Percentiles rank a stretch among this genome's conserved stretches.
These are phyloP conservation scores for Aspergillus nomiae DNA, from an alignment of 2,329 filamentous ascomycete species.

Conservation along the genomic window DNA sequence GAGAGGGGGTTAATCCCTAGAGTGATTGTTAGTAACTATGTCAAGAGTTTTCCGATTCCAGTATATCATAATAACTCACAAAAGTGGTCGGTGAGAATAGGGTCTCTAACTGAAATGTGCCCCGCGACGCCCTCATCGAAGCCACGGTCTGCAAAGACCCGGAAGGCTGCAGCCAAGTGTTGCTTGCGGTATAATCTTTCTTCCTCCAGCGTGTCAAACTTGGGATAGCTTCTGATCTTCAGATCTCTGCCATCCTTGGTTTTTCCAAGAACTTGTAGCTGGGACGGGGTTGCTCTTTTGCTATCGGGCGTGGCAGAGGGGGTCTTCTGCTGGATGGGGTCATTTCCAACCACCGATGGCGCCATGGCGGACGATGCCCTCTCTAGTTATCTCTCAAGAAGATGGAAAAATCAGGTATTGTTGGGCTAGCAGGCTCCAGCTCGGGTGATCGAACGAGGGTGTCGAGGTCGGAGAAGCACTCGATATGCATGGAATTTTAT, in stretches of 20 bases:
- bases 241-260: background rate
- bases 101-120: slow-evolving; percentile 49
- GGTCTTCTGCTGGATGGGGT: background rate
- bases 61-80: slow-evolving; percentile 39
- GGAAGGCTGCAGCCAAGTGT: slow-evolving; percentile 48
- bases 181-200: slow-evolving; percentile 16
- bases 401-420: background rate
- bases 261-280: background rate
- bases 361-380: background rate
- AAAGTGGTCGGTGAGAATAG: slow-evolving; percentile 33
- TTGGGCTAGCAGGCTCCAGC: background rate
- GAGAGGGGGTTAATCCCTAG: background rate
- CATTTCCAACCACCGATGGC: background rate
- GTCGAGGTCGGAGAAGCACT: background rate
- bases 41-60: background rate
- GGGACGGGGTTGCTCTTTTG: background rate
- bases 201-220: background rate
- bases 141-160: slow-evolving; percentile 19
- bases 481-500: background rate
- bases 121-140: slow-evolving; percentile 32
- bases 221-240: background rate
- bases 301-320: too few species aligned
- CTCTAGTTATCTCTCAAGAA: background rate
- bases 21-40: background rate
- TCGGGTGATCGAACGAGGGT: background rate